phyloP scores from a whole-genome alignment of 208 protist species.

The Leishmania guyanensis region DNA sequence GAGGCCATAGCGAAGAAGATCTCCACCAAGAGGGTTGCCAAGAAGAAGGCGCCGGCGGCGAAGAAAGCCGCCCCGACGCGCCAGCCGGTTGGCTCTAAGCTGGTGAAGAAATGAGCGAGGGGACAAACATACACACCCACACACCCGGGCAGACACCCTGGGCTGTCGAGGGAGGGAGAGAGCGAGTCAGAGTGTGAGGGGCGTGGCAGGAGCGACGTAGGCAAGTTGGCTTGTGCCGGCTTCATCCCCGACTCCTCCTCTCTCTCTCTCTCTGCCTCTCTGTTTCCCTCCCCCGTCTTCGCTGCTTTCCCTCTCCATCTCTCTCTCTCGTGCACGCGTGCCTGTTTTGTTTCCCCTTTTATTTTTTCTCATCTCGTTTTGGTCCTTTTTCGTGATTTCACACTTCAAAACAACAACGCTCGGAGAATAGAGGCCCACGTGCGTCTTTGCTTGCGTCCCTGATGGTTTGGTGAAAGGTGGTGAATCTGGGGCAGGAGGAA shows the following conservation, averaged over 20 bases:
- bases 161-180: not conserved
- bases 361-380: not conserved
- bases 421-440: not conserved
- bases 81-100: constrained; percentile 72
- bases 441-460: not conserved
- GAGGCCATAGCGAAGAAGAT: constrained; percentile 63
- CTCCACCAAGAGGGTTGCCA: constrained; percentile 41
- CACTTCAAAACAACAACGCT: not conserved
- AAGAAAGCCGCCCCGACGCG: constrained; percentile 26
- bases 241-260: not conserved
- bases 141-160: not conserved
- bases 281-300: not conserved
- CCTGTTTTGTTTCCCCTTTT: not conserved
- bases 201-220: not conserved
- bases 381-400: not conserved
- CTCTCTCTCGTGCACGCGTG: not conserved
- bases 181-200: not conserved
- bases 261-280: not conserved
- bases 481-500: not conserved
- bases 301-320: not conserved
- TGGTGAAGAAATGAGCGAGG: constrained; percentile 63
- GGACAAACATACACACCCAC: not conserved
- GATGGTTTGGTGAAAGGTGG: not conserved
- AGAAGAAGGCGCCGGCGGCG: constrained; percentile 54
- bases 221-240: not conserved